Base-by-base conservation (phyloP, 176 grass and related monocot genomes). In the Leersia perrieri region DNA sequence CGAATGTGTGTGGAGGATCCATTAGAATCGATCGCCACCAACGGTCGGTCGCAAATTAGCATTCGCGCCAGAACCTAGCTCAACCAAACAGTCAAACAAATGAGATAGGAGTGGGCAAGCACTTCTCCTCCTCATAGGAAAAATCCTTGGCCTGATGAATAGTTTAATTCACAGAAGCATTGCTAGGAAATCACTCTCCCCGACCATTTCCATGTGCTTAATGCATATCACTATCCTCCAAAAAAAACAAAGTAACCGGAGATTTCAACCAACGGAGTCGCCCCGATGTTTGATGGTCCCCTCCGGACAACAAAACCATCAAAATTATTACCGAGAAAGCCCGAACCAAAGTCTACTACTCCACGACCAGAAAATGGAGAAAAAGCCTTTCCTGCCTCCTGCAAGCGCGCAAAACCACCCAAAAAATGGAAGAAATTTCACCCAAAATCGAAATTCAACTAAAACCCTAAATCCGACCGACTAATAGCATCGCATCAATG, bases 391-490 rank as follows among this genome's bases (percentile, higher is more conserved):
- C n/a, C n/a, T n/a, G n/a, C 53, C 53, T 14, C 18, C n/a, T n/a
- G 33, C 13, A 7, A 13, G 66, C 47, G 40, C 32, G 11, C 32
- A 80, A 29, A 11, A 9, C 15, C 33, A 8, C 2, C n/a, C n/a
- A n/a, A n/a, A 29, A n/a, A 20, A 26, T 16, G 22, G 38, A 33
- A 42, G 35, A 3, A 62, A 73, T 4, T 42, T 33, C 10, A 7
- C 28, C 58, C 14, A 38, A 16, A 53, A 51, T 36, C 44, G 13
- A 68, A 68, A 44, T 60, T 51, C 60, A 11, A 30, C 70, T 41
- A 64, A 36, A 74, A 83, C 61, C 60, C 81, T 83, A 83, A 38
- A 83, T 55, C 70, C 70, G 53, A 58, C n/a, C 2, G 53, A 36
- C 0, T 32, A 55, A n/a, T n/a, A n/a, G n/a, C n/a, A 73, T 35